Conservation (phyloP, 2,329 filamentous ascomycete species). For the Diaporthe citrichinensis region DNA sequence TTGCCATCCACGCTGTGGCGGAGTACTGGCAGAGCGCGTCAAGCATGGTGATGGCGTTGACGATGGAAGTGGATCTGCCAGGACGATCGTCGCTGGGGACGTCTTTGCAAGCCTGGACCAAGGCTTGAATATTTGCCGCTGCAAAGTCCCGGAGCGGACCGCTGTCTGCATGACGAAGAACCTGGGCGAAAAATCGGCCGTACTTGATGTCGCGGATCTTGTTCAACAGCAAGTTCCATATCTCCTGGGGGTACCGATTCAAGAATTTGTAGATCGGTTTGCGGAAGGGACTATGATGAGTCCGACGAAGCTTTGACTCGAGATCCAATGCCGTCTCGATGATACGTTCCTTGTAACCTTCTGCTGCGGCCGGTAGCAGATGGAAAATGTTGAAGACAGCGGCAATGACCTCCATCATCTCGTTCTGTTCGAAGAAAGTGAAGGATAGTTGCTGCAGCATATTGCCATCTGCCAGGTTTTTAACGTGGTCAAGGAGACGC, state of each 20-base stretch:
- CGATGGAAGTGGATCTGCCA: constrained; percentile 76
- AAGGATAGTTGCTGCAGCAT: constrained; percentile 93
- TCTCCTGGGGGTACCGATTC: constrained; percentile 91
- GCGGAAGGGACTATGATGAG: constrained; percentile 92
- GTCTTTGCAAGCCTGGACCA: constrained; percentile 78
- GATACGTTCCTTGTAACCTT: constrained; percentile 90
- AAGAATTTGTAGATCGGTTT: constrained; percentile 92
- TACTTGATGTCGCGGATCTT: constrained; percentile 88
- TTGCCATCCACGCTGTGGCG: constrained; percentile 79
- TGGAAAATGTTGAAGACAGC: constrained; percentile 98
- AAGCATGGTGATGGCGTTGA: constrained; percentile 90
- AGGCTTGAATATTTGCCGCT: constrained; percentile 78
- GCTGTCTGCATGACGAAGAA: constrained; percentile 83
- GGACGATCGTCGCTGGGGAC: constrained; percentile 76
- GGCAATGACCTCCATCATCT: constrained; percentile 93
- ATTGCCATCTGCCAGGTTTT: constrained; percentile 85
- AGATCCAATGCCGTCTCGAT: constrained; percentile 92
- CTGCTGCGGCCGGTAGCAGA: constrained; percentile 90
- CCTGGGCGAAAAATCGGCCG: constrained; percentile 91
- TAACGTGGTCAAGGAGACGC: constrained; percentile 93
- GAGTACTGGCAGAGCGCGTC: constrained; percentile 81
- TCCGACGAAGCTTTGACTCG: constrained; percentile 87
- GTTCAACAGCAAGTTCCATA: constrained; percentile 84
- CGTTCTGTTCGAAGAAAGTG: constrained; percentile 92
- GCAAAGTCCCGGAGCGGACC: constrained; percentile 81